Evolutionary conservation across 73 alveolate genomes (phyloP), one percentile per base, ranked within the genome.

Genomic region (Paramecium sexaurelia): DNA sequence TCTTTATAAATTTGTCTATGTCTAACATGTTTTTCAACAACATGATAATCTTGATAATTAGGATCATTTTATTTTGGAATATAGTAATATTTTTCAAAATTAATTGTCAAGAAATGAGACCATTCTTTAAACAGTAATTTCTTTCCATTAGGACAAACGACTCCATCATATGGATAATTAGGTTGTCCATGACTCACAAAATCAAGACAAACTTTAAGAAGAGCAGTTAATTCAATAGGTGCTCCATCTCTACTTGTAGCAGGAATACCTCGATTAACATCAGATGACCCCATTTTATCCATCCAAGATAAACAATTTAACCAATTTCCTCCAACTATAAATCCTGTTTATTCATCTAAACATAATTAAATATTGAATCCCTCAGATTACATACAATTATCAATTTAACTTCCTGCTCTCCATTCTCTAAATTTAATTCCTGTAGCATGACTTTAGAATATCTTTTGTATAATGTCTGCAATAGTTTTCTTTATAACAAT

Each of bases 201-300:
- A 82, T 86, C 84, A 37, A 98, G 69, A 56, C 97, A 93, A 37
- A 96, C 95, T 85, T 95, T 96, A 40, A 95, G 89, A 47, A 98
- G 55, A 15, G 98, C 99, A 6, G 96, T 95, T 55, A 97, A 90
- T 92, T 98, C 99, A 67, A 97, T 94, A 33, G 99, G 99, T 11
- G 99, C 99, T 6, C 99, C 99, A 94, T 98, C 99, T 94, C 99
- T 93, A 35, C 99, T 97, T 2, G 99, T 94, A 9, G 98, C 99
- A 26, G 99, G 99, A 75, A 96, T 92, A 9, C 99, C 99, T 91
- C 94, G 93, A 91, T 98, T 98, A 55, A 96, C 97, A n/a, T 91
- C 96, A 13, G 98, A 93, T 9, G 99, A 95, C 17, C 99, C 99
- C 99, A 98, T 98, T 90, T 98, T 98, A 92, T 98, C 99, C 99